Base-by-base conservation (phyloP, 169 alveolate species). In the Amoebophrya sp. region DNA sequence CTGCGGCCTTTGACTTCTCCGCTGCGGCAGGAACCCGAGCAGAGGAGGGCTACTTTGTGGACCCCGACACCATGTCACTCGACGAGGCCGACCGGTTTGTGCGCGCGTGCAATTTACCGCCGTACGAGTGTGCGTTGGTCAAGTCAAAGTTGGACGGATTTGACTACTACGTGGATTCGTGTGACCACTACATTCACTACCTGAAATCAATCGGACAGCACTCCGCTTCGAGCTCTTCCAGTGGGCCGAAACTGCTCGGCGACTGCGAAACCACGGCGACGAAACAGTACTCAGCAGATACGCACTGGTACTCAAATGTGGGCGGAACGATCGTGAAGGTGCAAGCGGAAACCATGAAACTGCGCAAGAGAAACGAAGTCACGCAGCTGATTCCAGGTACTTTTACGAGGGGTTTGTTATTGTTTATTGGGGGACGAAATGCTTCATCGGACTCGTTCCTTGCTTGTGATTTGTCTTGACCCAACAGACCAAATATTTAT, bases 321-420 rank as follows among this genome's bases (percentile, higher is more conserved):
- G 91, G 91, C 0, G 91, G 91, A 3, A 39, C 91, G n/a, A 89
- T 89, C 14, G 91, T 89, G 32, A 89, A 89, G 54, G 54, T 89
- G 91, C 39, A 40, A 2, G 91, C 77, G 38, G 47, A 25, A 25
- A 40, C 77, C 77, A 39, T 89, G 91, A 29, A 89, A 10, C 39
- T 39, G 39, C 40, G 40, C 32, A 39, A 39, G 12, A 23, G 66
- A 39, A 39, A 25, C 53, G 91, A 89, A 25, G 91, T 38, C 38
- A 35, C 32, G 23, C 40, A 89, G 23, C 35, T 39, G 0, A 89
- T 89, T 40, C 91, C 91, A 25, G 91, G 91, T 39, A 89, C 39
- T 89, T 66, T 66, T 7, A 66, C 35, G 83, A 7, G 0, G 83
- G 1, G 32, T 66, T 18, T n/a, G 29, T 7, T 66, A 25, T 7